Conservation (phyloP, 1,139 yeast genomes). For the Magnusiomyces magnusii region DNA sequence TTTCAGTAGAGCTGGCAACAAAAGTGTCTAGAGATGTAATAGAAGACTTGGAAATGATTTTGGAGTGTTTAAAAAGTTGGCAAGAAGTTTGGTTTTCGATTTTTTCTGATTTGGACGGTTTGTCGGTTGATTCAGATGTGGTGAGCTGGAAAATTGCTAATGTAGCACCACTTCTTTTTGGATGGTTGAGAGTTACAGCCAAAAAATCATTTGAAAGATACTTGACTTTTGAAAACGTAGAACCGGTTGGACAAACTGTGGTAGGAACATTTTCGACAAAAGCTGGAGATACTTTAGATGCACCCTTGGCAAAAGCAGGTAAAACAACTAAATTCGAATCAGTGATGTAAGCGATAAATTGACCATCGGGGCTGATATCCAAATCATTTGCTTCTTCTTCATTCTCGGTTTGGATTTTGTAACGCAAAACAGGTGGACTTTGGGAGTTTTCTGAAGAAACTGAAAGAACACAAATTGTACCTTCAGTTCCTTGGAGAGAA, state of each 20-base stretch:
- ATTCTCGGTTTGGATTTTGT: slow-evolving; percentile 8
- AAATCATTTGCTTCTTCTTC: slow-evolving; percentile 20
- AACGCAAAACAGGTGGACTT: background rate
- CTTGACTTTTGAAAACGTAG: slow-evolving; percentile 49
- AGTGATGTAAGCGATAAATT: slow-evolving; percentile 21
- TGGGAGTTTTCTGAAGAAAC: slow-evolving; percentile 1
- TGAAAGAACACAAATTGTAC: background rate
- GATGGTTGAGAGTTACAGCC: slow-evolving; percentile 46
- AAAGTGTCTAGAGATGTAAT: slow-evolving; percentile 59
- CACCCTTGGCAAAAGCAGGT: slow-evolving; percentile 19
- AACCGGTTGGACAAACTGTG: background rate
- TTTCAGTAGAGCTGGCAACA: slow-evolving; percentile 18
- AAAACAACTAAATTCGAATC: slow-evolving; percentile 16
- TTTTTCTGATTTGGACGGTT: slow-evolving; percentile 35
- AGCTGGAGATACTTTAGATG: slow-evolving; percentile 7
- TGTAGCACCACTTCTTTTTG: slow-evolving; percentile 29
- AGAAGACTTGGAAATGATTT: slow-evolving; percentile 30
- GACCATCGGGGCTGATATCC: slow-evolving; percentile 22
- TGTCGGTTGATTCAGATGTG: slow-evolving; percentile 20
- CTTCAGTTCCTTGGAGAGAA: background rate
- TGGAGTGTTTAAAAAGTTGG: slow-evolving; percentile 36
- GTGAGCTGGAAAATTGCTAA: slow-evolving; percentile 37
- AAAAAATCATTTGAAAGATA: slow-evolving; percentile 49
- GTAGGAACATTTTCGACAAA: slow-evolving; percentile 7
- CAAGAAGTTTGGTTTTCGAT: slow-evolving; percentile 29